These are phyloP conservation scores for Fraxinus angustifolia DNA, from an alignment of 305 asterid species.

Conservation along the genomic window DNA sequence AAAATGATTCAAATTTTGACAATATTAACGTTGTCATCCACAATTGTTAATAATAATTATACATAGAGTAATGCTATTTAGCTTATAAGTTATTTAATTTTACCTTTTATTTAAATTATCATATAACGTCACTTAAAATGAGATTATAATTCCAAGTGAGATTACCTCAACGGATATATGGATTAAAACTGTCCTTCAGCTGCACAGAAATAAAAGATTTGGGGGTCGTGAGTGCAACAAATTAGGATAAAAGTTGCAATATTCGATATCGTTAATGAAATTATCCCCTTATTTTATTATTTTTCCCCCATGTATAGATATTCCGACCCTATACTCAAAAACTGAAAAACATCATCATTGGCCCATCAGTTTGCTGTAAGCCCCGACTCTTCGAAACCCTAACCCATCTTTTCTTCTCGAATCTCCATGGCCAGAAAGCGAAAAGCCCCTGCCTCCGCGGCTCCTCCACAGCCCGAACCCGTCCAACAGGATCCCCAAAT, in stretches of 20 bases:
- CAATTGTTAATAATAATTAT: too few species aligned
- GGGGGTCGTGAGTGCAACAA: background rate
- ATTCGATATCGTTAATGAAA: background rate
- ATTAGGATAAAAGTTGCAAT: background rate
- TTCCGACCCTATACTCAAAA: background rate
- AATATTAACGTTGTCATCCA: too few species aligned
- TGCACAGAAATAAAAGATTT: too few species aligned
- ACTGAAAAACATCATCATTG: background rate
- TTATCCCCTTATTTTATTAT: background rate
- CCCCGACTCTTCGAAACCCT: slow-evolving; percentile 6
- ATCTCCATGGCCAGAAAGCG: slow-evolving; percentile 38
- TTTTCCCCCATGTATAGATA: background rate
- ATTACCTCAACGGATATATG: too few species aligned
- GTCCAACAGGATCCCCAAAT: slow-evolving; percentile 19
- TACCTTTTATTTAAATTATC: too few species aligned
- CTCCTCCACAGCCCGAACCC: slow-evolving; percentile 17
- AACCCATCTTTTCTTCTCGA: slow-evolving; percentile 1
- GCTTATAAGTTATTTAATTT: too few species aligned
- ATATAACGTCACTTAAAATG: too few species aligned
- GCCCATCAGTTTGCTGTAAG: background rate
- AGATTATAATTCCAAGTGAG: too few species aligned
- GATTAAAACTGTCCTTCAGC: too few species aligned
- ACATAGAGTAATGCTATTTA: too few species aligned
- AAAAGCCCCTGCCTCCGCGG: slow-evolving; percentile 34
- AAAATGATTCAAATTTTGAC: too few species aligned